phyloP scores from a whole-genome alignment of 257 asterid species.

The Datura wrightii region DNA sequence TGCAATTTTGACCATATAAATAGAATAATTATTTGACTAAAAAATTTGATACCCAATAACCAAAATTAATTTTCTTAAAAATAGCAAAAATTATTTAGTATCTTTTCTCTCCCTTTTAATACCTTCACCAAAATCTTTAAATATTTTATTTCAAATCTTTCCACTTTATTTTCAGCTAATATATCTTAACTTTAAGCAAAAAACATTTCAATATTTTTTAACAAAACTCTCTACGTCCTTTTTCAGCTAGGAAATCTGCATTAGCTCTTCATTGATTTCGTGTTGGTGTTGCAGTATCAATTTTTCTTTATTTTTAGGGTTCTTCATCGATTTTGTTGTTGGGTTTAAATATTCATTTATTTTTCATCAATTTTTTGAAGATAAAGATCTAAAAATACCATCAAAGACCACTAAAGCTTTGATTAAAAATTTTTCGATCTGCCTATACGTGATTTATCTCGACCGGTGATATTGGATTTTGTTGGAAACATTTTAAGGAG shows the following conservation, averaged over 20 bases:
- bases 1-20: too few species aligned
- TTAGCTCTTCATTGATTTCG: not conserved
- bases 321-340: not conserved
- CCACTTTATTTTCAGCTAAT: not conserved
- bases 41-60: not conserved
- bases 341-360: not conserved
- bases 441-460: not conserved
- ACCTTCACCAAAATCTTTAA: too few species aligned
- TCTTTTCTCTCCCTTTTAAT: too few species aligned
- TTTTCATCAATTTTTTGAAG: not conserved
- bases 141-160: too few species aligned
- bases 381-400: not conserved
- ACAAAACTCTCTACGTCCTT: not conserved
- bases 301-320: not conserved
- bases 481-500: not conserved
- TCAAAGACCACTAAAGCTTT: not conserved
- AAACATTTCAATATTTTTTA: not conserved
- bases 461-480: not conserved
- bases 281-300: not conserved
- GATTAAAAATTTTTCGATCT: not conserved
- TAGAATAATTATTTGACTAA: not conserved
- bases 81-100: not conserved
- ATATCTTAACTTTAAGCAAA: too few species aligned
- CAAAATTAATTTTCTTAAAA: not conserved
- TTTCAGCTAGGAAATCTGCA: too few species aligned